Evolutionary conservation across 331 rosid species (phyloP).

Genomic region (Pyrus hybrid): DNA sequence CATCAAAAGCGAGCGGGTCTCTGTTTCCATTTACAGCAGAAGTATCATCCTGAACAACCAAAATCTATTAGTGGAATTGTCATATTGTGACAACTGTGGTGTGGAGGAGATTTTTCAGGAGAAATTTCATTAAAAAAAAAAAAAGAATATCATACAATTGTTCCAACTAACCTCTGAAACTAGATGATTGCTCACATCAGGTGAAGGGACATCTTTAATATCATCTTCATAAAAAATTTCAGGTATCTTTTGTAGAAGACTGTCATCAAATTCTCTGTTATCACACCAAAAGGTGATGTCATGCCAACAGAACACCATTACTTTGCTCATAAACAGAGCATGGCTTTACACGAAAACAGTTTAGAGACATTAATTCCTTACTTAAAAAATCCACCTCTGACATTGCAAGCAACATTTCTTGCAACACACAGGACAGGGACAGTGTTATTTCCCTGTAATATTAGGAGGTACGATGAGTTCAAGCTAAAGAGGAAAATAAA

Average conservation of each 20-base stretch:
- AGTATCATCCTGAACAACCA: conserved; percentile 62
- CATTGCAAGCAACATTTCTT: conserved; percentile 96
- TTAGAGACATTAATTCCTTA: conserved; percentile 29
- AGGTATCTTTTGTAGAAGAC: conserved; percentile 71
- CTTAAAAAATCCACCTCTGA: conserved; percentile 96
- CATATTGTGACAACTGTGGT: background rate
- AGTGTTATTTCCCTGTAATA: conserved; percentile 65
- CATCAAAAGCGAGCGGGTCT: conserved; percentile 69
- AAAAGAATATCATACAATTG: background rate
- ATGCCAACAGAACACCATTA: conserved; percentile 19
- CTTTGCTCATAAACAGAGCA: background rate
- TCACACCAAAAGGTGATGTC: conserved; percentile 17
- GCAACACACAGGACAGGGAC: conserved; percentile 94
- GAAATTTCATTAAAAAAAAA: background rate
- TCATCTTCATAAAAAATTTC: conserved; percentile 77
- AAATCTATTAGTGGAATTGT: background rate
- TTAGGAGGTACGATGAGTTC: conserved; percentile 19
- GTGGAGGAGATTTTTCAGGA: background rate
- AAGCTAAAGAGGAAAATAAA: background rate
- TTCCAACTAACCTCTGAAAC: conserved; percentile 77
- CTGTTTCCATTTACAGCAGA: conserved; percentile 63
- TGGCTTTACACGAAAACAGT: background rate
- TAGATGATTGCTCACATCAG: conserved; percentile 89
- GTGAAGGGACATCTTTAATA: conserved; percentile 59
- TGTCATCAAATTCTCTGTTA: conserved; percentile 87